These are phyloP conservation scores for Cladophialophora immunda DNA, from an alignment of 2,329 filamentous ascomycete genomes.

Conservation along the genomic window DNA sequence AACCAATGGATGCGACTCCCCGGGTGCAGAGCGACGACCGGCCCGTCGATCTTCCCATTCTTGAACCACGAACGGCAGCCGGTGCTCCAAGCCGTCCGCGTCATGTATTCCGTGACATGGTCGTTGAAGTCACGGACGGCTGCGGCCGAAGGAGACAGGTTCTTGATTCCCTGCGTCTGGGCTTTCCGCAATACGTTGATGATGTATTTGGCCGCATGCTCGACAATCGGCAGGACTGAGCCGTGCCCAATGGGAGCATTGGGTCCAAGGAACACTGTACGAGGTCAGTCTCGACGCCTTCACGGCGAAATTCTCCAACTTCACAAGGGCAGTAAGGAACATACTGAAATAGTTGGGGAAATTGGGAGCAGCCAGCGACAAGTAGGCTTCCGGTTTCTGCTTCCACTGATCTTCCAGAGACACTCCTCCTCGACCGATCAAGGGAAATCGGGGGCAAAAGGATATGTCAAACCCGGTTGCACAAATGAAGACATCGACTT, in stretches of 20 bases:
- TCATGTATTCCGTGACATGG: constrained; percentile 56
- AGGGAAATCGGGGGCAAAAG: constrained; percentile 3
- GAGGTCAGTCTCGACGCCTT: constrained; percentile 18
- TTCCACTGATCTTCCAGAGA: too few relatives aligned
- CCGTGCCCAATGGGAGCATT: constrained; percentile 54
- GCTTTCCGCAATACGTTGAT: constrained; percentile 49
- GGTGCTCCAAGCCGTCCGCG: constrained; percentile 58
- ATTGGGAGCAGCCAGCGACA: background rate
- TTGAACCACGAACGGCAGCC: constrained; percentile 52
- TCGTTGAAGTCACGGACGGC: constrained; percentile 46
- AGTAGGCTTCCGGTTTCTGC: background rate
- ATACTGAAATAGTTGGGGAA: constrained; percentile 9
- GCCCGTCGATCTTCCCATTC: constrained; percentile 55
- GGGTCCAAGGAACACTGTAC: constrained; percentile 40
- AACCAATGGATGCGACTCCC: constrained; percentile 60
- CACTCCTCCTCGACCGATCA: constrained; percentile 4
- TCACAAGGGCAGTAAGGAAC: background rate
- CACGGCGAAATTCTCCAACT: too few relatives aligned
- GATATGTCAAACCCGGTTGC: constrained; percentile 20
- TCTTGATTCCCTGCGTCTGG: constrained; percentile 53
- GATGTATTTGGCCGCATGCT: constrained; percentile 50
- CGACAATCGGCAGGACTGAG: constrained; percentile 53
- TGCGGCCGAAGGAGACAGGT: constrained; percentile 45
- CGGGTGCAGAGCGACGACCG: constrained; percentile 54
- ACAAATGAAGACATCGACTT: constrained; percentile 38